Percentiles rank a stretch among this genome's conserved stretches.
These are phyloP conservation scores for Nothomitra cinnamomea DNA, from an alignment of 2,329 filamentous ascomycete species.

Conservation along the genomic window DNA sequence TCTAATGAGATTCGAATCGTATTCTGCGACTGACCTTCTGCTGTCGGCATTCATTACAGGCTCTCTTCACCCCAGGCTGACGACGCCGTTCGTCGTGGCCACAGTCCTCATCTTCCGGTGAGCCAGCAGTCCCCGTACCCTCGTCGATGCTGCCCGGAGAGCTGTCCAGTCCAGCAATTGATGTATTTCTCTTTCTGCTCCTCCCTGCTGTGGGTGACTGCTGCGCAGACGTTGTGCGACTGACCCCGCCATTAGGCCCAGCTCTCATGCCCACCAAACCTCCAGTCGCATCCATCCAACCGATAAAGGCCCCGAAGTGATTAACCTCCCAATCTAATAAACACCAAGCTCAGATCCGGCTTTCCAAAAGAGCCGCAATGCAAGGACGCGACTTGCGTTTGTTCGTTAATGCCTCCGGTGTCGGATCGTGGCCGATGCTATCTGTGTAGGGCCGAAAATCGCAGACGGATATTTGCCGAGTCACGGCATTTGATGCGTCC, in stretches of 20 bases:
- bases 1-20: background rate
- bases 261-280: background rate
- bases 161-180: slow-evolving; percentile 33
- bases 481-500: background rate
- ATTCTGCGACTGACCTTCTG: slow-evolving; percentile 48
- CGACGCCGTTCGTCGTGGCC: slow-evolving; percentile 40
- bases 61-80: slow-evolving; percentile 56
- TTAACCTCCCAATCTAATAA: background rate
- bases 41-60: slow-evolving; percentile 72
- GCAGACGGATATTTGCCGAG: background rate
- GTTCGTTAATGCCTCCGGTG: slow-evolving; percentile 2
- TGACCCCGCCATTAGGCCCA: slow-evolving; percentile 1
- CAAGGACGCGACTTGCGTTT: slow-evolving; percentile 1
- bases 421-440: slow-evolving; percentile 2
- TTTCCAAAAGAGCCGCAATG: background rate
- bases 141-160: slow-evolving; percentile 40
- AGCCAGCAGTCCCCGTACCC: slow-evolving; percentile 16
- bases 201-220: background rate
- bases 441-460: background rate
- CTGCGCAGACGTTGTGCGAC: background rate
- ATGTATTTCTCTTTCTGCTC: slow-evolving; percentile 37
- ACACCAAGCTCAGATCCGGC: slow-evolving; percentile 2
- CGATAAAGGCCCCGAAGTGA: background rate
- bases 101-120: slow-evolving; percentile 34
- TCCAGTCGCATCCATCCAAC: background rate